A percentile compares a stretch with the other conserved stretches of the same genome.
Conservation (phyloP, 192 early-diverging fungal genomes). For the Podila minutissima region DNA sequence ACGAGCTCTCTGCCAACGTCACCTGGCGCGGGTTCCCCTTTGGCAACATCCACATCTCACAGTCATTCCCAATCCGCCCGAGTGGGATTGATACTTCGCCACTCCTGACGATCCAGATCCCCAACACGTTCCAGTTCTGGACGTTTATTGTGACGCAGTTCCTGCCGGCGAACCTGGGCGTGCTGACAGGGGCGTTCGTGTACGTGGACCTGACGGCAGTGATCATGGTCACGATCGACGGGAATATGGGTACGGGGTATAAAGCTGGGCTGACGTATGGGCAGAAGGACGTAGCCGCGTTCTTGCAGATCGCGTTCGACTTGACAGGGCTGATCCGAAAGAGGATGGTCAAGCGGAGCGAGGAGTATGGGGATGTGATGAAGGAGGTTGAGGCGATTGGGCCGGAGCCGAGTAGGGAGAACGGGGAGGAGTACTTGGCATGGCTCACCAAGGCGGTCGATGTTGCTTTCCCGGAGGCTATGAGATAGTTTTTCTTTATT, state of each 20-base stretch:
- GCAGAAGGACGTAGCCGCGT: slow-evolving; percentile 18
- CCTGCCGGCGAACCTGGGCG: slow-evolving; percentile 21
- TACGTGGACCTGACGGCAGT: slow-evolving; percentile 17
- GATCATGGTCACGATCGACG: slow-evolving; percentile 23
- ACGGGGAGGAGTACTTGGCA: slow-evolving; percentile 16
- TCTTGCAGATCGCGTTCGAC: slow-evolving; percentile 37
- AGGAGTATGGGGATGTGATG: neutral
- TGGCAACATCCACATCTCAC: slow-evolving; percentile 14
- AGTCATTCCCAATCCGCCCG: slow-evolving; percentile 21
- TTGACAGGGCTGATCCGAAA: slow-evolving; percentile 2
- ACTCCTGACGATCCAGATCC: slow-evolving; percentile 24
- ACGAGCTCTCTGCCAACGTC: slow-evolving; percentile 5
- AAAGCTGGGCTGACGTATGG: slow-evolving; percentile 16
- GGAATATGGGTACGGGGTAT: slow-evolving; percentile 15
- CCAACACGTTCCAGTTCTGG: slow-evolving; percentile 34
- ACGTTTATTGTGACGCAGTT: slow-evolving; percentile 35
- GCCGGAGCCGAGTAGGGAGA: slow-evolving; percentile 12
- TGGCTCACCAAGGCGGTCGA: slow-evolving; percentile 25
- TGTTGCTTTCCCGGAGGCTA: slow-evolving; percentile 3
- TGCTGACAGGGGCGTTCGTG: slow-evolving; percentile 22
- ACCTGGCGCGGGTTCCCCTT: slow-evolving; percentile 21
- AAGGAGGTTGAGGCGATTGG: slow-evolving; percentile 5
- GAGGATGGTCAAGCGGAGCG: slow-evolving; percentile 1
- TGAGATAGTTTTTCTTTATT: no score
- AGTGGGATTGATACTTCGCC: slow-evolving; percentile 19